phyloP scores from a whole-genome alignment of 495 filamentous ascomycete species.

The Trichoderma gamsii region DNA sequence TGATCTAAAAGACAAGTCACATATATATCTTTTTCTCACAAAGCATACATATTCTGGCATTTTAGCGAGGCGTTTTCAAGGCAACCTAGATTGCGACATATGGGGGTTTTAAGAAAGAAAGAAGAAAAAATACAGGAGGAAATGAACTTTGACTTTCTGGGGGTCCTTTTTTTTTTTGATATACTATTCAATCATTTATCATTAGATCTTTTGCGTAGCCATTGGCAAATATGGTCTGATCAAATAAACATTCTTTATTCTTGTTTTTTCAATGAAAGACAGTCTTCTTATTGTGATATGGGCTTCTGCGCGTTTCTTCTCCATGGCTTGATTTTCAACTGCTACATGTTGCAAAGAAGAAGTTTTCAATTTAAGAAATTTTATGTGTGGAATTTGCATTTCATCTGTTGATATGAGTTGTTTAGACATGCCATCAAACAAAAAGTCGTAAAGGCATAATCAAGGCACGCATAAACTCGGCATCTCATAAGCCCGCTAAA shows the following conservation, averaged over 20 bases:
- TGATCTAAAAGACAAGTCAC: conserved; percentile 17
- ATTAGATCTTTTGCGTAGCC: no score
- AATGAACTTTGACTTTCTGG: background rate
- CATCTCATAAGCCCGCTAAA: background rate
- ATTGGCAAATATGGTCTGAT: no score
- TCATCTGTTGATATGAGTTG: background rate
- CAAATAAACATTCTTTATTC: no score
- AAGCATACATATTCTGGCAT: background rate
- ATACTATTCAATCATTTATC: no score
- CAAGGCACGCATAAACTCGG: background rate
- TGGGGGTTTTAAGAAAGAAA: background rate
- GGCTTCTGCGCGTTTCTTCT: no score
- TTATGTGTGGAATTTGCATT: no score
- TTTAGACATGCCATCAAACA: background rate
- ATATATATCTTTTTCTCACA: conserved; percentile 13
- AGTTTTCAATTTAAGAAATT: no score
- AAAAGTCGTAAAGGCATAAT: background rate
- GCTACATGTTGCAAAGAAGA: no score
- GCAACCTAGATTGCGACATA: background rate
- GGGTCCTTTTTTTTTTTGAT: background rate
- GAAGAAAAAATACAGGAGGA: background rate
- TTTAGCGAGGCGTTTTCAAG: conserved; percentile 29
- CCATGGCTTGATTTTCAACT: no score
- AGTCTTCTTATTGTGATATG: no score
- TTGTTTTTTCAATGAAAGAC: no score